Evolutionary conservation across 2,329 filamentous ascomycete genomes (phyloP).

Genomic region (Xylaria multiplex): DNA sequence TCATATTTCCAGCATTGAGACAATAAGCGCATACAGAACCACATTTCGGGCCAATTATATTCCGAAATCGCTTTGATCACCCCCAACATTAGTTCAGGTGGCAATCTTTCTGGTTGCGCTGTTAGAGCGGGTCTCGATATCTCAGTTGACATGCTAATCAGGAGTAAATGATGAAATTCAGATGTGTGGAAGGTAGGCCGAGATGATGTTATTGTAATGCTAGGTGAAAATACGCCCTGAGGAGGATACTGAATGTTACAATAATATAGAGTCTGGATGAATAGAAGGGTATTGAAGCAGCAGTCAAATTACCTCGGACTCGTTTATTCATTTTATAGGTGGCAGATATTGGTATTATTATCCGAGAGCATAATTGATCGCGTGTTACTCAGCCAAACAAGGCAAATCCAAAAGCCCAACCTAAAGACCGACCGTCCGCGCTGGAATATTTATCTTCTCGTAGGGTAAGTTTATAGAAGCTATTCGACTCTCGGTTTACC

Average conservation of each 20-base stretch:
- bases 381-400: too few species aligned
- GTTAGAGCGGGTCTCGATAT: background rate
- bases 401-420: too few species aligned
- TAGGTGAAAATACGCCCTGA: background rate
- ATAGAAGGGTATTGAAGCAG: background rate
- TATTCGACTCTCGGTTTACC: too few species aligned
- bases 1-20: background rate
- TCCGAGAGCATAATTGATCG: too few species aligned
- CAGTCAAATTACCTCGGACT: background rate
- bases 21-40: background rate
- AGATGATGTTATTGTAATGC: background rate
- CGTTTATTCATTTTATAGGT: too few species aligned
- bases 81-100: background rate
- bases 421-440: too few species aligned
- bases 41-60: background rate
- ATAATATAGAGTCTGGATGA: background rate
- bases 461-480: too few species aligned
- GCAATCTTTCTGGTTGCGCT: background rate
- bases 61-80: background rate
- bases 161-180: background rate
- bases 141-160: background rate
- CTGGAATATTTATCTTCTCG: too few species aligned
- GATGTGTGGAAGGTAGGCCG: background rate
- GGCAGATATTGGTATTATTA: too few species aligned
- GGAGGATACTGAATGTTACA: background rate